Evolutionary conservation across 1,284 basidiomycete genomes (phyloP), one percentile per base, ranked within the genome.

Genomic region (Entoloma clypeatum): DNA sequence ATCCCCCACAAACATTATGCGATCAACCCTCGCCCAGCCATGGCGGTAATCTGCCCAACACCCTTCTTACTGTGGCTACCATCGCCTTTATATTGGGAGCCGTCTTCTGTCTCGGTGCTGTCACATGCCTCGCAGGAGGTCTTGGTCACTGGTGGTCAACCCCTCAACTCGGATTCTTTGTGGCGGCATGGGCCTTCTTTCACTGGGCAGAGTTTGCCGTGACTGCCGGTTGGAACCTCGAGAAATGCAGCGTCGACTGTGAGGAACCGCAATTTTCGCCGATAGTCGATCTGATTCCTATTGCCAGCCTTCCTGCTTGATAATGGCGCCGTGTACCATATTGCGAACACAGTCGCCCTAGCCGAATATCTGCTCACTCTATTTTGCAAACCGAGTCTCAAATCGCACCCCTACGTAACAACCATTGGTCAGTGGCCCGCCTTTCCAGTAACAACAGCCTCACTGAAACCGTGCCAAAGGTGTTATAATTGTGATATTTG

Each of bases 131-230:
- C 7, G 51, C 60, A 23, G 74, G 75, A 36, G 73, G 74, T 9
- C 64, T 75, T 39, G 39, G 52, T 9, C 61, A 62, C 24, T 85
- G 79, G 72, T 88, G 86, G 79, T 63, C 77, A 0, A 85, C 81
- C 14, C 79, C 81, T 36, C 86, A 87, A 58, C 69, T 95, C 1
- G 89, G 86, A 0, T 80, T 90, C 60, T 97, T 92, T 61, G 50
- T 87, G 27, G 79, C 83, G 18, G 73, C 83, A 1, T 91, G 89
- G 86, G 74, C 86, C 1, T 65, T 73, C 24, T 99, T 99, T 60
- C 96, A 99, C 58, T 86, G 93, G 77, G 81, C 79, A 26, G 96
- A 99, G 62, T 99, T 95, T 59, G 85, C 85, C 38, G 92, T 95
- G 5, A 98, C 96, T 3, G 93, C 94, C 1, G 88, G 89, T 13